Percentiles rank a stretch among this genome's conserved stretches.
phyloP scores from a whole-genome alignment of 371 early-diverging fungal species.

The Mucor piriformis region DNA sequence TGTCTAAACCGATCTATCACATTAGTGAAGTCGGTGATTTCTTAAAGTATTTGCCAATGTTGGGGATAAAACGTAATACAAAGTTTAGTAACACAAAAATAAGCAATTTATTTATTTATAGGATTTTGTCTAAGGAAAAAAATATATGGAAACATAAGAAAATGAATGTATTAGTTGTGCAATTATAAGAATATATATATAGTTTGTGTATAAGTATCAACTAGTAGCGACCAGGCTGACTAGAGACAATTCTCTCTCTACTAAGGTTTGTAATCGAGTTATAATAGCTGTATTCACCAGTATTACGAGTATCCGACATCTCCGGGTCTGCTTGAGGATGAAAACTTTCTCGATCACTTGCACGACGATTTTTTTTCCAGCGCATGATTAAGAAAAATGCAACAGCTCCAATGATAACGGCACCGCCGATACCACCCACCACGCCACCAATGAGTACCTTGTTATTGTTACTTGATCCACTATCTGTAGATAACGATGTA shows the following conservation, averaged over 20 bases:
- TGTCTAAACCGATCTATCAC: no score
- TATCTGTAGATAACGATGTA: background rate
- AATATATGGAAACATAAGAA: background rate
- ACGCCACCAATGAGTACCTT: conserved; percentile 33
- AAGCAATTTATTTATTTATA: background rate
- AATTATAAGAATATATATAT: background rate
- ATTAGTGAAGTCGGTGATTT: no score
- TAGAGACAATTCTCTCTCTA: background rate
- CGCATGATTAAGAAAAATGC: background rate
- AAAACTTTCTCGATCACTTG: conserved; percentile 14
- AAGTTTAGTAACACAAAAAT: background rate
- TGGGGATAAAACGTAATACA: no score
- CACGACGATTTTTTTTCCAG: conserved; percentile 7
- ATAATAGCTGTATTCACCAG: background rate
- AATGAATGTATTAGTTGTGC: background rate
- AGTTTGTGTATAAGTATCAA: no score
- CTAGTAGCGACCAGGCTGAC: background rate
- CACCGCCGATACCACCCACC: conserved; percentile 22
- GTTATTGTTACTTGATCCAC: conserved; percentile 6
- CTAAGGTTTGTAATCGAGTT: background rate
- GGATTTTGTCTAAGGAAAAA: no score
- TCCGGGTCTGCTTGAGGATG: conserved; percentile 12
- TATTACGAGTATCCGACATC: background rate
- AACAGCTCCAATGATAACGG: conserved; percentile 2
- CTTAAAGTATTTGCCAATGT: no score